These are phyloP conservation scores for Spiraea crenata DNA, from an alignment of 331 rosid species.

Conservation along the genomic window DNA sequence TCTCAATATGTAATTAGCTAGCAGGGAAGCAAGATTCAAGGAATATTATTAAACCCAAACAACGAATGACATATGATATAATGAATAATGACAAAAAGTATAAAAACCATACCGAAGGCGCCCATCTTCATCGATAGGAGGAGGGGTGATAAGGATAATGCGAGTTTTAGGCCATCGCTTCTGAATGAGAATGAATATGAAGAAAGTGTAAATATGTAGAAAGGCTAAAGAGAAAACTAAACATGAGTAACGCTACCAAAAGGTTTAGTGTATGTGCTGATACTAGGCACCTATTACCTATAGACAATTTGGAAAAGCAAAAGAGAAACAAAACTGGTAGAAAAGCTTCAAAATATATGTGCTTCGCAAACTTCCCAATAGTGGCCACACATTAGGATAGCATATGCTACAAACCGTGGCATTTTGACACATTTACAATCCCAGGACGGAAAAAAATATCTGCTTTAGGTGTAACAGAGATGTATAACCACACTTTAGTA, in stretches of 20 bases:
- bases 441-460: neutral
- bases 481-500: neutral
- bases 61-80: neutral
- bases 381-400: neutral
- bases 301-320: neutral
- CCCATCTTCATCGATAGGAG: constrained; percentile 83
- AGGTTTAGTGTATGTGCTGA: neutral
- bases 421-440: too few species aligned
- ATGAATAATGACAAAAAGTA: neutral
- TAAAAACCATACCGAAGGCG: constrained; percentile 54
- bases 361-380: neutral
- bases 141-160: constrained; percentile 76
- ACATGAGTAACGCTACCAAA: neutral
- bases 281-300: too few species aligned
- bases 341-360: neutral
- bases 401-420: too few species aligned
- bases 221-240: neutral
- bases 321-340: neutral
- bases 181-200: constrained; percentile 39
- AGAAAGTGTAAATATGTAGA: neutral
- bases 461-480: neutral
- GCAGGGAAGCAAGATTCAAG: neutral
- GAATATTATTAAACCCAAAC: neutral
- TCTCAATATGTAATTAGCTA: neutral
- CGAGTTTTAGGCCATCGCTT: constrained; percentile 68